phyloP scores from a whole-genome alignment of 495 filamentous ascomycete species.

The Neurospora africana region DNA sequence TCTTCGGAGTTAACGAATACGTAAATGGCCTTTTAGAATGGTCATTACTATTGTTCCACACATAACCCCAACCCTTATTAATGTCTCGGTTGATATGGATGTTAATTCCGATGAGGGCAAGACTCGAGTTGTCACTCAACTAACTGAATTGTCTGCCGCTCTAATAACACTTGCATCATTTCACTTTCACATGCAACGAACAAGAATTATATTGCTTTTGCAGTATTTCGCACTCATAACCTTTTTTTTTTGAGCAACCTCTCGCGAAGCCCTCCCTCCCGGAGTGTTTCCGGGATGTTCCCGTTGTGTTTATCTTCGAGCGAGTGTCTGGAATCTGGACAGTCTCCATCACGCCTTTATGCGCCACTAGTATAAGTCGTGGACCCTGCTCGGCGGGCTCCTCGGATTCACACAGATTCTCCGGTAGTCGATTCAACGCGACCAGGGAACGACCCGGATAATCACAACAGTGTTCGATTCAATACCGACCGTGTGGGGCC shows the following conservation, averaged over 20 bases:
- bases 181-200: neutral
- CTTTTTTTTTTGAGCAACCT: neutral
- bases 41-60: neutral
- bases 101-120: neutral
- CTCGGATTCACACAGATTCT: neutral
- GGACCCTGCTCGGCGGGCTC: neutral
- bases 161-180: neutral
- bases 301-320: neutral
- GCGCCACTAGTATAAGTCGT: too few relatives aligned
- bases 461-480: too few relatives aligned
- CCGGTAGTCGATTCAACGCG: neutral
- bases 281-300: neutral
- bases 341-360: neutral
- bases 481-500: too few relatives aligned
- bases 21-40: neutral
- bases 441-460: neutral
- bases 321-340: neutral
- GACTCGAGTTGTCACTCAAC: neutral
- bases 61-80: neutral
- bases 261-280: neutral
- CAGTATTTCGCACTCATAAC: neutral
- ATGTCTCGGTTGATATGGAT: neutral
- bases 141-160: neutral
- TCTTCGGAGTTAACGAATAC: neutral
- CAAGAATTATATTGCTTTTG: neutral